phyloP scores from a whole-genome alignment of 176 grass and related monocot species.

The Miscanthus lutarioriparius region DNA sequence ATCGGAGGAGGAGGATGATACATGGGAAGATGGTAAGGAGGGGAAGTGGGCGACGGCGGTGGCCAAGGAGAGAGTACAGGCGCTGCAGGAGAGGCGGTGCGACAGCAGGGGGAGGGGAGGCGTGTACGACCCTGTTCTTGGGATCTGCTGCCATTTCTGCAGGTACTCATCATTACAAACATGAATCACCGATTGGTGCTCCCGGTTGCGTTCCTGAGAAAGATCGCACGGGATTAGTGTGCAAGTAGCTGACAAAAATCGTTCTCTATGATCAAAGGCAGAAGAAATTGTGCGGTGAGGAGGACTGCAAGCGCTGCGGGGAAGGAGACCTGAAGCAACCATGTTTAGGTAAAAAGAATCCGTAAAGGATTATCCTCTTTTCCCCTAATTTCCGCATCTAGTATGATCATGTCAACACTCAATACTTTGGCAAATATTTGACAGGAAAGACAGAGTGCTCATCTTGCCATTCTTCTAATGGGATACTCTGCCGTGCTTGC shows the following conservation, averaged over 20 bases:
- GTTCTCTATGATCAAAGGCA: conserved; percentile 45
- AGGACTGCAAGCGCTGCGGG: conserved; percentile 78
- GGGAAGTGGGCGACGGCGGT: neutral
- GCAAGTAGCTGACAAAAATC: conserved; percentile 1
- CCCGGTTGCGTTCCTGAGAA: neutral
- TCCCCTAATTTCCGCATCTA: neutral
- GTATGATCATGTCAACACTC: neutral
- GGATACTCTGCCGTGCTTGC: conserved; percentile 84
- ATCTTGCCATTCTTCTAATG: conserved; percentile 71
- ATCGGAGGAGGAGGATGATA: neutral
- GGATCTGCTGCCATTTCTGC: conserved; percentile 94
- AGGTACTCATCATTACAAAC: conserved; percentile 23
- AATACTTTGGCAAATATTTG: conserved; percentile 8
- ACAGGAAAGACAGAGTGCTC: conserved; percentile 86
- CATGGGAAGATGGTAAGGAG: conserved; percentile 13
- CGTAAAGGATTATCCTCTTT: neutral
- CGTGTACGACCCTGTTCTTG: conserved; percentile 76
- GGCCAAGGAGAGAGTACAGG: conserved; percentile 47
- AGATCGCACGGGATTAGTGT: neutral
- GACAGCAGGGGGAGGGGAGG: conserved; percentile 66
- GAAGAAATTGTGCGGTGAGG: conserved; percentile 93
- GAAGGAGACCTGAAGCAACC: conserved; percentile 57
- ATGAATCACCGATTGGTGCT: neutral
- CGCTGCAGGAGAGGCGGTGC: conserved; percentile 55
- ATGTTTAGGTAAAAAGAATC: conserved; percentile 62